phyloP scores from a whole-genome alignment of 2,329 filamentous ascomycete species.

The Talaromyces sp. region DNA sequence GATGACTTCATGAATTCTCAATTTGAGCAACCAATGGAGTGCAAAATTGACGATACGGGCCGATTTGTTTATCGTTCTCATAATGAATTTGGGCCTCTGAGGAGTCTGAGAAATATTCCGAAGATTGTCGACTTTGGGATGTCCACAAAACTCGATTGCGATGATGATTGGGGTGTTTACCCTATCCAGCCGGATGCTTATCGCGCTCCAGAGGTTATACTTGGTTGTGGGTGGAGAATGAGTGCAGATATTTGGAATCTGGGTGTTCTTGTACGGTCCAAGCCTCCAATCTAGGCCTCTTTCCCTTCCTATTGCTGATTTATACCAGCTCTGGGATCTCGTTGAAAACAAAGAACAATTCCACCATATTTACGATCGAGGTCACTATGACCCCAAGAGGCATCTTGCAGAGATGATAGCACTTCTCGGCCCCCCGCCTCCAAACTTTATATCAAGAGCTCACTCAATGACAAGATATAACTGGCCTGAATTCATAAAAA shows the following conservation, averaged over 20 bases:
- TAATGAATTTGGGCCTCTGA: background rate
- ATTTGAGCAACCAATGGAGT: background rate
- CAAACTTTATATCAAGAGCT: too few species aligned
- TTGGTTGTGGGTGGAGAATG: slow-evolving; percentile 34
- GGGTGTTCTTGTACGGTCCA: background rate
- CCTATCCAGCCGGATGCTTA: slow-evolving; percentile 3
- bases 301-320: background rate
- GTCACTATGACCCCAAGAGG: too few species aligned
- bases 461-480: too few species aligned
- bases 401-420: too few species aligned
- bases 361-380: slow-evolving; percentile 30
- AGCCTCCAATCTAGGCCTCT: too few species aligned
- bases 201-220: background rate
- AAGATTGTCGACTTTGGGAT: slow-evolving; percentile 38
- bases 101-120: slow-evolving; percentile 24
- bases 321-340: slow-evolving; percentile 34
- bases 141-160: slow-evolving; percentile 33
- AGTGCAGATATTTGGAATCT: slow-evolving; percentile 17
- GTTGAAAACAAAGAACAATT: slow-evolving; percentile 38
- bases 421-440: too few species aligned
- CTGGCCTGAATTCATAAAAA: too few species aligned
- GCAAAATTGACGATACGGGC: background rate
- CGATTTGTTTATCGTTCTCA: background rate
- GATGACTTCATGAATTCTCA: background rate
- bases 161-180: slow-evolving; percentile 42